Evolutionary conservation across 495 filamentous ascomycete species (phyloP).

Genomic region (Tetracladium setigerum): DNA sequence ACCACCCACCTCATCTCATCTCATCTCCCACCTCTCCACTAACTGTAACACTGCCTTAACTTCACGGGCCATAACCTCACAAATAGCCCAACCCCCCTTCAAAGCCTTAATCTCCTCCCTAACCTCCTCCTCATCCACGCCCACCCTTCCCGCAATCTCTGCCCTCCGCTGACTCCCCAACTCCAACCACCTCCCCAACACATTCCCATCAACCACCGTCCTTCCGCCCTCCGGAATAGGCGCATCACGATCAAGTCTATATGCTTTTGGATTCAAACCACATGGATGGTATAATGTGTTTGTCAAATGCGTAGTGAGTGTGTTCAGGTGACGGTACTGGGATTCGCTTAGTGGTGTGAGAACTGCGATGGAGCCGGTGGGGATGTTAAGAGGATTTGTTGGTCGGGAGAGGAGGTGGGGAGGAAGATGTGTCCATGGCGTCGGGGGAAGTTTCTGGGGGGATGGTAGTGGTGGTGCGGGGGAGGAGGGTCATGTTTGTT

Average conservation of each 20-base stretch:
- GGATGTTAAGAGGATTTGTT: constrained; percentile 62
- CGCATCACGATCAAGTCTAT: constrained; percentile 39
- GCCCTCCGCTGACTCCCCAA: constrained; percentile 56
- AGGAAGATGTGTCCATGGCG: constrained; percentile 13
- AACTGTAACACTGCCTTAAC: too few relatives aligned
- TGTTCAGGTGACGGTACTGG: constrained; percentile 72
- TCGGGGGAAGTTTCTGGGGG: constrained; percentile 31
- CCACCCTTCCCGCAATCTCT: constrained; percentile 63
- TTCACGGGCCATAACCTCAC: constrained; percentile 2
- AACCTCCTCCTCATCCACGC: constrained; percentile 54
- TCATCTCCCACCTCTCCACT: too few relatives aligned
- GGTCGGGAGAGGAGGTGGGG: constrained; percentile 23
- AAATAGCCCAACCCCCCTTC: constrained; percentile 21
- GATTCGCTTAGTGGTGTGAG: constrained; percentile 73
- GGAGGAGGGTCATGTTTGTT: constrained; percentile 66
- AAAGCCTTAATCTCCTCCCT: constrained; percentile 47
- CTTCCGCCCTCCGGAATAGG: constrained; percentile 29
- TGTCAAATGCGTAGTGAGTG: constrained; percentile 72
- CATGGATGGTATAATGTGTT: constrained; percentile 67
- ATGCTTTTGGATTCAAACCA: constrained; percentile 75
- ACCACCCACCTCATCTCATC: too few relatives aligned
- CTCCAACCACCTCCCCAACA: constrained; percentile 58
- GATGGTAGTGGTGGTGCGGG: constrained; percentile 44
- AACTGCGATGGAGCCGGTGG: constrained; percentile 67
- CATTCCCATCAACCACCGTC: constrained; percentile 40